Evolutionary conservation across 306 rosid species (phyloP), one percentile per base, ranked within the genome.

Genomic region (Acacia melanoxylon): DNA sequence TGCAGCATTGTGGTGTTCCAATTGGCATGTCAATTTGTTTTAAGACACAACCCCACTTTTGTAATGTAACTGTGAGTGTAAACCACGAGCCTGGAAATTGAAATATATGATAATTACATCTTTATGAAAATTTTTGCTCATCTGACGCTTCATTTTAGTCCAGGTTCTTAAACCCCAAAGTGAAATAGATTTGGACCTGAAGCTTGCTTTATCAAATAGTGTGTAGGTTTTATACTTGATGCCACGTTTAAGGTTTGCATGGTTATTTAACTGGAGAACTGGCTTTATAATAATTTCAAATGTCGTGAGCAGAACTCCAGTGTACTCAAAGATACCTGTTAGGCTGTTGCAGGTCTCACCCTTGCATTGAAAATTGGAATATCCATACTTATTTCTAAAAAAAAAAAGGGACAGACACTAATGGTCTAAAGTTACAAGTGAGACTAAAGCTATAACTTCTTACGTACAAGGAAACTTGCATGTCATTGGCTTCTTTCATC

Each of bases 91-190:
- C 84, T 79, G 79, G 76, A 81, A 74, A 65, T 85, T 75, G 79
- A 80, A 82, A 74, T 59, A 78, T 80, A 86, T 65, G 77, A 80
- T 86, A 80, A 78, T 61, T 86, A 81, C 24, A 56, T 87, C 84
- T 37, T 86, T 80, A 85, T 86, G 74, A 89, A 80, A 75, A 79
- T 17, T 91, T 87, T 88, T 83, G 83, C 83, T 37, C 80, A 45
- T 81, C 16, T 49, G 62, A 58, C 70, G 51, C 77, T 82, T 51
- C 52, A 48, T 15, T 5, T 33, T 15, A 40, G 9, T 16, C 42
- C 71, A 6, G 17, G 22, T 66, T 66, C 72, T 66, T 8, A 19
- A 17, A 52, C 59, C 22, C 8, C n/a, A 17, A 17, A 52, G n/a
- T 52, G 59, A 52, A 52, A 16, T 41, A 19, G 25, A 67, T 17